These are phyloP conservation scores for Aspergillus pseudonomiae DNA, from an alignment of 2,329 filamentous ascomycete genomes.

Conservation along the genomic window DNA sequence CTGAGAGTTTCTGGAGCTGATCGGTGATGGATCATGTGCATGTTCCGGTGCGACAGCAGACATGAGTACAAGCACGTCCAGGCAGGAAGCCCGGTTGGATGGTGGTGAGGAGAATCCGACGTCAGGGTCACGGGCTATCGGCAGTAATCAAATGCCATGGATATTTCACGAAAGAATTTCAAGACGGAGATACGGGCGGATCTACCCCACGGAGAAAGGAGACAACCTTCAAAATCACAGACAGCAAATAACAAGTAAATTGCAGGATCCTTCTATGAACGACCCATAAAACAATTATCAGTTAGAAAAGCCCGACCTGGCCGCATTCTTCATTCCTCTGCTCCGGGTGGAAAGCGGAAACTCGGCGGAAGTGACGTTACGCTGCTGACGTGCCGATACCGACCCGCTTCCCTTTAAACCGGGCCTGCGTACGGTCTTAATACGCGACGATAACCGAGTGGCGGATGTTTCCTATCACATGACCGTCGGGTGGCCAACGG, in stretches of 20 bases:
- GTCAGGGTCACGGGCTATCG: constrained; percentile 33
- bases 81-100: constrained; percentile 16
- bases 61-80: constrained; percentile 22
- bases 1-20: constrained; percentile 13
- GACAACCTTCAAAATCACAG: neutral
- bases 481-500: constrained; percentile 13
- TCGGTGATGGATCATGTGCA: constrained; percentile 29
- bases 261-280: constrained; percentile 6
- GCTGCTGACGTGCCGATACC: constrained; percentile 40
- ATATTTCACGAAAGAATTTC: constrained; percentile 11
- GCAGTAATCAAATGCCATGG: constrained; percentile 28
- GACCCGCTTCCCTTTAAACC: constrained; percentile 17
- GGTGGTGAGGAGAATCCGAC: constrained; percentile 15
- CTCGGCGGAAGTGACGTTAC: constrained; percentile 21
- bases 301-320: constrained; percentile 11
- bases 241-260: neutral
- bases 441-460: constrained; percentile 25
- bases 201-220: constrained; percentile 8
- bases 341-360: constrained; percentile 20
- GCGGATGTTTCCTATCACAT: constrained; percentile 11
- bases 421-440: constrained; percentile 21
- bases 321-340: constrained; percentile 14
- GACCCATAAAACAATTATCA: constrained; percentile 6
- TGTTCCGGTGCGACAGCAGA: constrained; percentile 32
- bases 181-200: neutral